Percentiles rank a stretch among this genome's conserved stretches.
phyloP scores from a whole-genome alignment of 2,329 filamentous ascomycete genomes.

The Fusarium veterinarium region DNA sequence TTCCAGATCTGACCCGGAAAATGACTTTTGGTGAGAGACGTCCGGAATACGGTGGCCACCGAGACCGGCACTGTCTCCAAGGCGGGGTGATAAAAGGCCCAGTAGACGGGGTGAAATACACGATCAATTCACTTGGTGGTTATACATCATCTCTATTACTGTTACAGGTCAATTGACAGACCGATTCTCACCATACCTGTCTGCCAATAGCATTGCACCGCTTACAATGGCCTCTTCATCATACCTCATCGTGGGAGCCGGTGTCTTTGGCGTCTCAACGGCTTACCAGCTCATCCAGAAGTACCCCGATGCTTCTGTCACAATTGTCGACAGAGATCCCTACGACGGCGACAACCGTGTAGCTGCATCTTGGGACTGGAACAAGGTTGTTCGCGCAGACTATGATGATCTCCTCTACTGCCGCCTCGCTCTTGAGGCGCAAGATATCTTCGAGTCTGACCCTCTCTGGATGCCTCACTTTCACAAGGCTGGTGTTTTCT shows the following conservation, averaged over 20 bases:
- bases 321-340: conserved; percentile 67
- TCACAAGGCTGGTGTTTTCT: conserved; percentile 70
- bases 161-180: conserved; percentile 18
- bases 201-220: conserved; percentile 14
- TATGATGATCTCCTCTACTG: conserved; percentile 69
- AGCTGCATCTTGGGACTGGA: conserved; percentile 73
- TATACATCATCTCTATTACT: neutral
- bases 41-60: conserved; percentile 32
- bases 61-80: conserved; percentile 31
- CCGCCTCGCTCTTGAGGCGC: conserved; percentile 72
- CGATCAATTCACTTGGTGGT: conserved; percentile 5
- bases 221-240: conserved; percentile 47
- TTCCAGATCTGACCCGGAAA: conserved; percentile 31
- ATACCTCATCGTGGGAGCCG: conserved; percentile 72
- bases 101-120: conserved; percentile 16
- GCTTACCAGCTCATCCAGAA: conserved; percentile 70
- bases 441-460: conserved; percentile 69
- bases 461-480: conserved; percentile 68
- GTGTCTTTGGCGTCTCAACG: conserved; percentile 73
- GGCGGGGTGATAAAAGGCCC: conserved; percentile 36
- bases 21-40: conserved; percentile 20
- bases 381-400: conserved; percentile 40
- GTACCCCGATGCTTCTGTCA: conserved; percentile 62
- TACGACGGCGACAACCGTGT: conserved; percentile 59
- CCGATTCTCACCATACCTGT: neutral